phyloP scores from a whole-genome alignment of 2,329 filamentous ascomycete species.

The Bipolaris oryzae region DNA sequence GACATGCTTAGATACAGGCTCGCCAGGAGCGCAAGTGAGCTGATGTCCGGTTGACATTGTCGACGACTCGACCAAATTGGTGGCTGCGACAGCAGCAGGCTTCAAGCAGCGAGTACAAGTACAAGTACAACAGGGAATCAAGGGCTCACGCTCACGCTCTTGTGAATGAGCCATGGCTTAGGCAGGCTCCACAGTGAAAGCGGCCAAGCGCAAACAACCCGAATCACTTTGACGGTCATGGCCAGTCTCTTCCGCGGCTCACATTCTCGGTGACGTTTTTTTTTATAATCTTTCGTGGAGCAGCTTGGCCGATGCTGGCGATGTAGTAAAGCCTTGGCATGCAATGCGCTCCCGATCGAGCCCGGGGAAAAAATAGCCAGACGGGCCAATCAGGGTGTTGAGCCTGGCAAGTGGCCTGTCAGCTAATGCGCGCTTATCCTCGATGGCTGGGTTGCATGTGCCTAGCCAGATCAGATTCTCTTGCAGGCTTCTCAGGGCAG shows the following conservation, averaged over 20 bases:
- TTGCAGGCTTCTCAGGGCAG: neutral
- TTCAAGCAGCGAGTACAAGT: neutral
- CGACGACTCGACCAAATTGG: neutral
- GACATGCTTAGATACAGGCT: constrained; percentile 11
- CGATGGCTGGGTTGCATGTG: neutral
- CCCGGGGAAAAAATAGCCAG: neutral
- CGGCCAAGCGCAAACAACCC: neutral
- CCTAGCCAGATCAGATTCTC: constrained; percentile 1
- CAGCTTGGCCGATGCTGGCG: constrained; percentile 6
- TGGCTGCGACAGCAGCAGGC: neutral
- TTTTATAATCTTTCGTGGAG: neutral
- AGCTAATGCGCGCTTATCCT: neutral
- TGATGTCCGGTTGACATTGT: neutral
- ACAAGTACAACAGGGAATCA: neutral
- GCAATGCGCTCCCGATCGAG: constrained; percentile 6
- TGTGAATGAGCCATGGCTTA: neutral
- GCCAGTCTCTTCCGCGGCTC: neutral
- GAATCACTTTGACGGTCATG: constrained; percentile 3
- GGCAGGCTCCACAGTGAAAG: neutral
- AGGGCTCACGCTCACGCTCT: neutral
- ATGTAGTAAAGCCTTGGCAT: constrained; percentile 13
- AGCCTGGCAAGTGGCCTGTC: too few species aligned
- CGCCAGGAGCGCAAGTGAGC: neutral
- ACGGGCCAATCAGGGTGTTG: constrained; percentile 5
- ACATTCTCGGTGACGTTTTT: neutral